These are phyloP conservation scores for Pugionium dolabratum DNA, from an alignment of 345 rosid species.

Conservation along the genomic window DNA sequence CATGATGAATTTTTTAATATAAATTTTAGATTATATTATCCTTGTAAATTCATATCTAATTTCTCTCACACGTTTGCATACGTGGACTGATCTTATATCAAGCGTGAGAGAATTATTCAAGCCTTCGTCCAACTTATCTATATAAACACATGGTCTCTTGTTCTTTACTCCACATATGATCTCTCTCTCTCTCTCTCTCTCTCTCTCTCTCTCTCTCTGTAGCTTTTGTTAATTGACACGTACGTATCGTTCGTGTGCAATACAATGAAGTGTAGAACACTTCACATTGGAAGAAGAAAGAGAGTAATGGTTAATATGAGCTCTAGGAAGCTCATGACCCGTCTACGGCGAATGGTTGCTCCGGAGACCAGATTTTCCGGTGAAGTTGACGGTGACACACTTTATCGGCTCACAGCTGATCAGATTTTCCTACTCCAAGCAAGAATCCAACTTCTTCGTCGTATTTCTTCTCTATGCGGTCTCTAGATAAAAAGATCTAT, in stretches of 20 bases:
- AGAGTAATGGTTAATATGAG: slow-evolving; percentile 21
- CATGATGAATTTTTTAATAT: neutral
- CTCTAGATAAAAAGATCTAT: slow-evolving; percentile 5
- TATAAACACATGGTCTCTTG: too few species aligned
- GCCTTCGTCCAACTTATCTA: too few species aligned
- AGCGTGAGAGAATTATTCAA: too few species aligned
- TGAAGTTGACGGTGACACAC: slow-evolving; percentile 27
- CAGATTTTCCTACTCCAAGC: slow-evolving; percentile 31
- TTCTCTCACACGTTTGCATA: too few species aligned
- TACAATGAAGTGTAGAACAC: slow-evolving; percentile 28
- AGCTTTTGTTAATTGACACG: slow-evolving; percentile 1
- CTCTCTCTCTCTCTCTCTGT: neutral
- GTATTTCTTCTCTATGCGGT: slow-evolving; percentile 31
- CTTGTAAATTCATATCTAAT: neutral
- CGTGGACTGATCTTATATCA: too few species aligned
- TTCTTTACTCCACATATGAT: slow-evolving; percentile 4
- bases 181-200: neutral
- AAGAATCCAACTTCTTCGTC: slow-evolving; percentile 34
- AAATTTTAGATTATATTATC: neutral
- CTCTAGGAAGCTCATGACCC: neutral
- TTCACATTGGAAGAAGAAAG: slow-evolving; percentile 33
- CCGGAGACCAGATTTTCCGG: slow-evolving; percentile 17
- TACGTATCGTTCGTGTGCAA: slow-evolving; percentile 16
- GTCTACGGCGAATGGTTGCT: slow-evolving; percentile 35
- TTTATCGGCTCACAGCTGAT: slow-evolving; percentile 30